These are phyloP conservation scores for Stephanodiscus minutulus DNA, from an alignment of 108 stramenopile species.

Conservation along the genomic window DNA sequence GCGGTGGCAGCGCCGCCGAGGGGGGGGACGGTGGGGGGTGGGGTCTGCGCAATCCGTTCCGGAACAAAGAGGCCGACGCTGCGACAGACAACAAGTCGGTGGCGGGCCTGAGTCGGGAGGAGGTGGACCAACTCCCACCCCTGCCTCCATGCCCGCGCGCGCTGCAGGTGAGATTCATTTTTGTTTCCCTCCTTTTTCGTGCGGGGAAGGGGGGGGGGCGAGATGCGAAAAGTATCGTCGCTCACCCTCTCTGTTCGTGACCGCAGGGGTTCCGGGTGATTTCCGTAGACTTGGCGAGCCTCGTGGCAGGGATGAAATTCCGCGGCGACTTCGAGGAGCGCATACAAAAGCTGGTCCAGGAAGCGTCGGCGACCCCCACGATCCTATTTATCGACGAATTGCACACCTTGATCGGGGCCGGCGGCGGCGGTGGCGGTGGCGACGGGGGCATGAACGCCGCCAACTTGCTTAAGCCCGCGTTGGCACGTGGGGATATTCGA, in stretches of 20 bases:
- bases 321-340: slow-evolving; percentile 90
- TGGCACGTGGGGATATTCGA: slow-evolving; percentile 79
- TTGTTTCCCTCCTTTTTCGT: neutral
- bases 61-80: slow-evolving; percentile 30
- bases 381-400: slow-evolving; percentile 90
- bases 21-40: slow-evolving; percentile 3
- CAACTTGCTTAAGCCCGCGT: slow-evolving; percentile 88
- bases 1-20: slow-evolving; percentile 5
- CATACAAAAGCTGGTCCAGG: slow-evolving; percentile 74
- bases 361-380: slow-evolving; percentile 61
- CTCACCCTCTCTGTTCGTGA: neutral
- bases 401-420: slow-evolving; percentile 82
- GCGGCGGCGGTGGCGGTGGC: slow-evolving; percentile 76
- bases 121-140: slow-evolving; percentile 61
- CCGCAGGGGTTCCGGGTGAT: slow-evolving; percentile 61
- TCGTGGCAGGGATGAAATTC: slow-evolving; percentile 84
- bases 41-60: slow-evolving; percentile 52
- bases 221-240: neutral
- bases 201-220: neutral
- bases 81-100: slow-evolving; percentile 30
- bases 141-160: slow-evolving; percentile 68
- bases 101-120: slow-evolving; percentile 47
- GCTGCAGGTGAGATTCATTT: slow-evolving; percentile 19
- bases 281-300: slow-evolving; percentile 69
- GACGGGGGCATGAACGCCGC: slow-evolving; percentile 90